phyloP scores from a whole-genome alignment of 2,329 filamentous ascomycete genomes.

The Harringtonia aguacate region DNA sequence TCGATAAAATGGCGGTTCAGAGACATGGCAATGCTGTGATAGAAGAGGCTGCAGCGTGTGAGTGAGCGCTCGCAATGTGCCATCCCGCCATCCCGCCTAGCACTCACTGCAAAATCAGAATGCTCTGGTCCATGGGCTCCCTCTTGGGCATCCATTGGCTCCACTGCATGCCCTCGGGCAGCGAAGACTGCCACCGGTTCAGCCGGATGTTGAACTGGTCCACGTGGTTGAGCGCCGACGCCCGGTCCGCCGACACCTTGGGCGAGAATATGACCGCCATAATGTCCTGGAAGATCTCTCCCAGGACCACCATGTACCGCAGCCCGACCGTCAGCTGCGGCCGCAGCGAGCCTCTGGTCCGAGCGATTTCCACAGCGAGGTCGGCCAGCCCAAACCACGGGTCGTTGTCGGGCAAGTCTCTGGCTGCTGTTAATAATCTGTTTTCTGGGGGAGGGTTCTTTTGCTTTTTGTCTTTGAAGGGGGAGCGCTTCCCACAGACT shows the following conservation, averaged over 20 bases:
- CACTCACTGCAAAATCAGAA: not conserved
- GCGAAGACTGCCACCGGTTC: not conserved
- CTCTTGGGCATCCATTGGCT: not conserved
- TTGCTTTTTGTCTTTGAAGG: too few species aligned
- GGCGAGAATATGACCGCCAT: not conserved
- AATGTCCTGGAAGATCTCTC: constrained; percentile 1
- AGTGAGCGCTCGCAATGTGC: too few species aligned
- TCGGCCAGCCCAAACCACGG: not conserved
- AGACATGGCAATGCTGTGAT: not conserved
- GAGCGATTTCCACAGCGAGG: not conserved
- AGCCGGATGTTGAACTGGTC: not conserved
- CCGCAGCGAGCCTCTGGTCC: not conserved
- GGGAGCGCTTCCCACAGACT: too few species aligned
- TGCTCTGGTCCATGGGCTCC: not conserved
- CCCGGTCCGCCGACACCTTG: not conserved
- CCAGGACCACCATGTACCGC: not conserved
- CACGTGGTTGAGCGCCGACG: not conserved
- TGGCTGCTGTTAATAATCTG: not conserved
- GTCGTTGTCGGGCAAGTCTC: not conserved
- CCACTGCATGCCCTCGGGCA: not conserved
- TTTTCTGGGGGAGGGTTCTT: not conserved
- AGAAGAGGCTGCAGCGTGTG: not conserved
- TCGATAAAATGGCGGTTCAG: not conserved
- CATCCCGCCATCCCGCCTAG: not conserved
- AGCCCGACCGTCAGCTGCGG: not conserved